Percentiles rank a stretch among this genome's conserved stretches.
These are phyloP conservation scores for Rubroboletus pulcherrimus DNA, from an alignment of 768 basidiomycete species.

Conservation along the genomic window DNA sequence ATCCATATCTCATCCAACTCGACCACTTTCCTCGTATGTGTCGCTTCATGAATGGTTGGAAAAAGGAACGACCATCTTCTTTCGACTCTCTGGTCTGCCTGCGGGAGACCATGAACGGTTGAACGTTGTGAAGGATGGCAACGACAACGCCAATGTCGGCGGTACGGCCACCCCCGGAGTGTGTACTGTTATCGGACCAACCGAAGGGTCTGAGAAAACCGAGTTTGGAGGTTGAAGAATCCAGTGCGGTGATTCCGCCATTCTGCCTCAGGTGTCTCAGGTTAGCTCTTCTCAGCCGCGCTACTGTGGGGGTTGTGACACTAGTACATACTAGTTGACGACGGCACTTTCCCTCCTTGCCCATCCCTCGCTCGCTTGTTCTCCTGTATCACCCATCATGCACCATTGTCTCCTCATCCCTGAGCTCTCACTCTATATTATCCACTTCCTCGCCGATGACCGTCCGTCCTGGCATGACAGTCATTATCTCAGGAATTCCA, in stretches of 20 bases:
- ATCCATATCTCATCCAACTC: background rate
- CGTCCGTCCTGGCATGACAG: slow-evolving; percentile 11
- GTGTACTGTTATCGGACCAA: slow-evolving; percentile 3
- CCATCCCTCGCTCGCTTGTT: background rate
- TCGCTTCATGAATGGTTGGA: background rate
- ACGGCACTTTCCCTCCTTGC: background rate
- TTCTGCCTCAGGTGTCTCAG: background rate
- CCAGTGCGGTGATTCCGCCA: background rate
- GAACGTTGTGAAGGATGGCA: background rate
- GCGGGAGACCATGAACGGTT: background rate
- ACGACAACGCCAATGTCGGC: background rate
- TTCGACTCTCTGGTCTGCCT: background rate
- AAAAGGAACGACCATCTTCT: background rate
- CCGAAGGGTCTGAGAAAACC: slow-evolving; percentile 15
- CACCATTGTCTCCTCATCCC: slow-evolving; percentile 29
- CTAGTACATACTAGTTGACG: background rate
- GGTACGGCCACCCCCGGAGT: background rate
- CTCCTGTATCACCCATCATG: slow-evolving; percentile 13
- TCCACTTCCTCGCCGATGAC: slow-evolving; percentile 24
- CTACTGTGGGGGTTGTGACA: background rate
- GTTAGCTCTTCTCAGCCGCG: slow-evolving; percentile 1
- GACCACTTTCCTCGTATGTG: background rate
- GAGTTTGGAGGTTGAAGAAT: background rate
- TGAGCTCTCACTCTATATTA: slow-evolving; percentile 25
- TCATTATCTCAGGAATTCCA: slow-evolving; percentile 18